Conservation (phyloP, 1,284 basidiomycete species). For the Ceratorhiza oryzae-sativae region DNA sequence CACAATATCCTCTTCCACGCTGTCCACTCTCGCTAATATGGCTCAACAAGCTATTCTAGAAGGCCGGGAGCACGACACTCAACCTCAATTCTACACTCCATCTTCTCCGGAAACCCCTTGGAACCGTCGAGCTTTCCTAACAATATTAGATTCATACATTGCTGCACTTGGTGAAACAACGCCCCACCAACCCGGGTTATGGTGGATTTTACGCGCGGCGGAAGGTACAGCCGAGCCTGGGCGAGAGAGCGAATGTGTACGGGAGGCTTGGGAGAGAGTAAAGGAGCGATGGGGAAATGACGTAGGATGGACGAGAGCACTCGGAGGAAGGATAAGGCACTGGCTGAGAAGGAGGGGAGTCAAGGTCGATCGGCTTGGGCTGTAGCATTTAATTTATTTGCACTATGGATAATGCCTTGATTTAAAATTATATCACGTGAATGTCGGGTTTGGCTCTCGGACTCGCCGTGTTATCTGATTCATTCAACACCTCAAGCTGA, state of each 20-base stretch:
- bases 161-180: conserved; percentile 32
- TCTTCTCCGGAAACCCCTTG: conserved; percentile 13
- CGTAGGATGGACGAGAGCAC: conserved; percentile 30
- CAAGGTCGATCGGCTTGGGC: neutral
- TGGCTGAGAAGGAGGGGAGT: conserved; percentile 37
- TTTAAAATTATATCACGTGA: conserved; percentile 1
- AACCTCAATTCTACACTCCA: neutral
- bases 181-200: conserved; percentile 21
- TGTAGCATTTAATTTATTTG: conserved; percentile 13
- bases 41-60: conserved; percentile 14
- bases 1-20: neutral
- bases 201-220: conserved; percentile 34
- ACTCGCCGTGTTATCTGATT: too few relatives aligned
- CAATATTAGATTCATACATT: conserved; percentile 19
- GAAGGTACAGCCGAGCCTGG: conserved; percentile 34
- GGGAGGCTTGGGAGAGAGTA: conserved; percentile 30
- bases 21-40: neutral
- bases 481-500: neutral
- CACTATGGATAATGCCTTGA: neutral
- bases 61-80: neutral
- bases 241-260: conserved; percentile 29
- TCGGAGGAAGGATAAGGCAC: conserved; percentile 18
- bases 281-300: conserved; percentile 29
- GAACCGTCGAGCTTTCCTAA: conserved; percentile 23
- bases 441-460: neutral